Evolutionary conservation across 208 protist genomes (phyloP).

Genomic region (Leishmania arabica): DNA sequence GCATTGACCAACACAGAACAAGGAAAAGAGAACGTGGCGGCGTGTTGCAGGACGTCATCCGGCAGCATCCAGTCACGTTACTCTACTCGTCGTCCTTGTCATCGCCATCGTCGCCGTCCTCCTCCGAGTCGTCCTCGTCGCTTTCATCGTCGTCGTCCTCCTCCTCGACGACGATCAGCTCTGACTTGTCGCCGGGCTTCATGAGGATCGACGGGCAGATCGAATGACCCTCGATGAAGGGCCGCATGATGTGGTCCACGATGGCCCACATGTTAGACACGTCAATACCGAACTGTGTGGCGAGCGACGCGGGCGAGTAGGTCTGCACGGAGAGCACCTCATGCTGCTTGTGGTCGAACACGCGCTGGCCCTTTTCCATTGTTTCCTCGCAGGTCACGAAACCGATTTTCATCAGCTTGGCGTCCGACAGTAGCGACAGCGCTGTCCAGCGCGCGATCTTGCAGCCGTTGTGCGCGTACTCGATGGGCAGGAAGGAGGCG

Average conservation of each 20-base stretch:
- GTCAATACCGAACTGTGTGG: slow-evolving; percentile 69
- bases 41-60: background rate
- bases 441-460: slow-evolving; percentile 91
- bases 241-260: slow-evolving; percentile 65
- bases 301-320: slow-evolving; percentile 52
- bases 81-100: slow-evolving; percentile 58
- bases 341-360: slow-evolving; percentile 49
- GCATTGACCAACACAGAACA: background rate
- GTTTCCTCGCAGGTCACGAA: slow-evolving; percentile 67
- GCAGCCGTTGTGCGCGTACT: slow-evolving; percentile 65
- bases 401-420: slow-evolving; percentile 80
- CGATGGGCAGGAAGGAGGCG: slow-evolving; percentile 54
- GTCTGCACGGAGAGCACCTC: slow-evolving; percentile 66
- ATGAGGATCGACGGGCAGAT: slow-evolving; percentile 55
- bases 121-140: slow-evolving; percentile 66
- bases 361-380: slow-evolving; percentile 32
- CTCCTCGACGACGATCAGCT: slow-evolving; percentile 49
- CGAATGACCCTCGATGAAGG: slow-evolving; percentile 56
- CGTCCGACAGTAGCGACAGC: slow-evolving; percentile 73
- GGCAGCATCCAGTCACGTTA: no score
- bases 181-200: slow-evolving; percentile 60
- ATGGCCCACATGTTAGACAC: slow-evolving; percentile 81
- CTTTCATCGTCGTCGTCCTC: slow-evolving; percentile 80
- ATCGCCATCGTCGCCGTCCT: slow-evolving; percentile 49
- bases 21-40: background rate